Percentiles rank a stretch among this genome's conserved stretches.
These are phyloP conservation scores for Amborella trichopoda DNA, from an alignment of 164 flowering plant genomes.

Conservation along the genomic window DNA sequence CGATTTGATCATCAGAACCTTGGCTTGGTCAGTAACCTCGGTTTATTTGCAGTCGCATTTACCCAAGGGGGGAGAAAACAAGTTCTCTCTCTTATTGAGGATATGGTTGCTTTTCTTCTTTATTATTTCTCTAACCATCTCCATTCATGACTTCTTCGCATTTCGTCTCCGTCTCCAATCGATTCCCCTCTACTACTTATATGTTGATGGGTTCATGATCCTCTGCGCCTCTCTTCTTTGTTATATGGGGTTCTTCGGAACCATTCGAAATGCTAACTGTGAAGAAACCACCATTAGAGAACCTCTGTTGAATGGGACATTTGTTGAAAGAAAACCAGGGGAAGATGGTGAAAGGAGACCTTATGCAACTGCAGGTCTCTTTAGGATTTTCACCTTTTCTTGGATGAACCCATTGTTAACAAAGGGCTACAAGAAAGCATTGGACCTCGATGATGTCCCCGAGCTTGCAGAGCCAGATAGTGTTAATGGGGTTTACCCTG, in stretches of 20 bases:
- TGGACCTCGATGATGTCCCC: constrained; percentile 1
- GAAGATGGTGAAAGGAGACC: background rate
- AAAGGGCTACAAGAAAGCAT: constrained; percentile 1
- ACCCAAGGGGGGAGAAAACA: constrained; percentile 13
- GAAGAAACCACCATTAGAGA: background rate
- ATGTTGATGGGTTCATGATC: background rate
- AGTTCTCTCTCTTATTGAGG: constrained; percentile 20
- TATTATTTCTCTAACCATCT: background rate
- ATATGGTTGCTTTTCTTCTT: background rate
- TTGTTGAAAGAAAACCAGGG: background rate
- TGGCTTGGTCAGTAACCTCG: constrained; percentile 17
- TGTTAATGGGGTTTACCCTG: background rate
- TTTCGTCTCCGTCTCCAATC: background rate
- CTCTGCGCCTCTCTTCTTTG: background rate
- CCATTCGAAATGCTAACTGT: constrained; percentile 2
- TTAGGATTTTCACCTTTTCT: constrained; percentile 1
- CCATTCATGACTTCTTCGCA: background rate
- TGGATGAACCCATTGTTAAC: constrained; percentile 1
- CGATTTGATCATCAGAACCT: constrained; percentile 17
- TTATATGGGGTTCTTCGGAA: constrained; percentile 3
- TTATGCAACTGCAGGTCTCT: constrained; percentile 1
- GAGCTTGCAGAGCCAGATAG: background rate
- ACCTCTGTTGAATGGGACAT: background rate
- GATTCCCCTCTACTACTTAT: background rate
- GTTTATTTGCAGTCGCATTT: constrained; percentile 28